Evolutionary conservation across 345 rosid genomes (phyloP), one percentile per base, ranked within the genome.

Genomic region (Limnanthes douglasii): DNA sequence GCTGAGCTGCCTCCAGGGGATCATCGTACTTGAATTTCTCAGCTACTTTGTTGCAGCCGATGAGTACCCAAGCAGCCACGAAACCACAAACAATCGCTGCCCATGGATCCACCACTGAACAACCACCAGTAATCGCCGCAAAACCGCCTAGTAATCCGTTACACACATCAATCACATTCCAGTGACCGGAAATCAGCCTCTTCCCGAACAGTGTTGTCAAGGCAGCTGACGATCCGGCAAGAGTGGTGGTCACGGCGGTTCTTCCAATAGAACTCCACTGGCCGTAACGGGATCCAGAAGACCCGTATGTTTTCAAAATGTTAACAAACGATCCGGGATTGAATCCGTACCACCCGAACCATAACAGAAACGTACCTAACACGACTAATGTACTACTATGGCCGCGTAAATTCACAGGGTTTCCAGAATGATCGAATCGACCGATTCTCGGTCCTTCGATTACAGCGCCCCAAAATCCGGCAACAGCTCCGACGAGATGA

Each of bases 341-440:
- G 14, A 64, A 64, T 5, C 70, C 65, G 17, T 53, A 64, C 65
- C 65, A 54, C 5, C 65, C 65, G 8, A 65, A 61, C 72, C 72
- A 66, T 2, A 66, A 31, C 2, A 66, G 12, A 2, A 61, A 57
- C 11, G 68, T 61, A n/a, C 68, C 72, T 2, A 66, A 41, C 3
- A 66, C 72, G 12, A 66, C 72, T 24, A 66, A 13, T 1, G 72
- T 49, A 0, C 46, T 68, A 18, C 68, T 61, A 6, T 66, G 68
- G 13, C 72, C 72, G 1, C 64, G 49, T 5, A 66, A 11, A 1
- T 46, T 15, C 2, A 21, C 52, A 12, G 58, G 40, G 30, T 29
- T 46, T 39, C 56, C 49, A 1, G 25, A 4, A 4, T 17, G 31
- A 3, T 38, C 64, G 32, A 66, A 66, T 11, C 61, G 34, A 3